Conservation (phyloP, 225 moss, liverwort and hornwort species). For the Sphagnum contortum region DNA sequence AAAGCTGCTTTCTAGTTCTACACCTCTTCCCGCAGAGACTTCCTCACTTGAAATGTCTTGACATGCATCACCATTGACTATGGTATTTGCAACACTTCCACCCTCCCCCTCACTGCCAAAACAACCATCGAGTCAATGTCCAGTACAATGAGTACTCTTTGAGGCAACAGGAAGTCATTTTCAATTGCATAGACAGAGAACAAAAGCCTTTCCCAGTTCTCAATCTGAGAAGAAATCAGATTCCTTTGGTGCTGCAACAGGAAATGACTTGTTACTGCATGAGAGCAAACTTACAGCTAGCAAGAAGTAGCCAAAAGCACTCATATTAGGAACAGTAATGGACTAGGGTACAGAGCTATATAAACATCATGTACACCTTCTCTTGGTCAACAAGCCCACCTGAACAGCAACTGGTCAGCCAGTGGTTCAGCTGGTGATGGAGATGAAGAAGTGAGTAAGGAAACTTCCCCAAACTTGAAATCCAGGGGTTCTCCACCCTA, state of each 20-base stretch:
- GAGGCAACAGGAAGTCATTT: no score
- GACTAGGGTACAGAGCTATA: no score
- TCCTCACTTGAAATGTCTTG: slow-evolving; percentile 25
- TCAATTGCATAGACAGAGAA: no score
- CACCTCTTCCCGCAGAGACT: slow-evolving; percentile 16
- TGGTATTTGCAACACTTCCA: slow-evolving; percentile 22
- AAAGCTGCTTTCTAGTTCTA: slow-evolving; percentile 13
- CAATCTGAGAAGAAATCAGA: not conserved
- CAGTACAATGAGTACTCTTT: no score
- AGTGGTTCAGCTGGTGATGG: slow-evolving; percentile 40
- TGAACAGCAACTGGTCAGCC: slow-evolving; percentile 55
- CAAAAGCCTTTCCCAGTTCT: not conserved
- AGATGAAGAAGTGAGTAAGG: slow-evolving; percentile 11
- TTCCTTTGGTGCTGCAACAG: no score
- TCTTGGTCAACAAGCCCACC: slow-evolving; percentile 17
- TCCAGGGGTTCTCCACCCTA: slow-evolving; percentile 76
- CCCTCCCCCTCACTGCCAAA: slow-evolving; percentile 55
- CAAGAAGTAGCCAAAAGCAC: no score
- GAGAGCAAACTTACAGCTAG: no score
- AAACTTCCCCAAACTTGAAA: slow-evolving; percentile 29
- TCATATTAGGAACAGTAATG: no score
- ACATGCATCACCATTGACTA: slow-evolving; percentile 22
- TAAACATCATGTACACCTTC: no score
- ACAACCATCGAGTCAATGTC: not conserved
- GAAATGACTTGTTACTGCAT: no score